phyloP scores from a whole-genome alignment of 2,329 filamentous ascomycete genomes.

The Penicillium psychrosexuale region DNA sequence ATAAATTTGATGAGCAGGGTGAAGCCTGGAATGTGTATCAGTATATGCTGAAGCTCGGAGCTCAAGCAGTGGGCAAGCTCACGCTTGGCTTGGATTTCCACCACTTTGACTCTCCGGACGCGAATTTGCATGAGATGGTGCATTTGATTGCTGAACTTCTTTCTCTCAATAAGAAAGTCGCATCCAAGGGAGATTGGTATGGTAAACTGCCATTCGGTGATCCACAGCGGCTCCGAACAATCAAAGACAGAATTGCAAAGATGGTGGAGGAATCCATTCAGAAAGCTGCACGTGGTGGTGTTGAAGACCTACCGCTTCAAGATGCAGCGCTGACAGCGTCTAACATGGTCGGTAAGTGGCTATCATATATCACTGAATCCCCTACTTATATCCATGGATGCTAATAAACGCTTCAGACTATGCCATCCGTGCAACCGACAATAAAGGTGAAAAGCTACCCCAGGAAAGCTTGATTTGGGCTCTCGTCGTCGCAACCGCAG shows the following conservation, averaged over 20 bases:
- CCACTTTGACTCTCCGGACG: slow-evolving; percentile 45
- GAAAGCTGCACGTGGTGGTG: slow-evolving; percentile 19
- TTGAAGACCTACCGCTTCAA: slow-evolving; percentile 32
- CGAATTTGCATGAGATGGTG: slow-evolving; percentile 53
- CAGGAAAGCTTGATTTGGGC: slow-evolving; percentile 40
- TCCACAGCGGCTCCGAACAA: slow-evolving; percentile 41
- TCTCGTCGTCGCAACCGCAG: slow-evolving; percentile 54
- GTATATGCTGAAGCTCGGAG: slow-evolving; percentile 50
- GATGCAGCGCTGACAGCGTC: slow-evolving; percentile 46
- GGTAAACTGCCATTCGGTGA: slow-evolving; percentile 57
- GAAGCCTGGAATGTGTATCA: slow-evolving; percentile 50
- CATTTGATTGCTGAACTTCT: slow-evolving; percentile 51
- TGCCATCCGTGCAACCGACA: slow-evolving; percentile 52
- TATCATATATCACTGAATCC: slow-evolving; percentile 10
- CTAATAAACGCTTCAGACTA: slow-evolving; percentile 44
- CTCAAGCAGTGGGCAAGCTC: slow-evolving; percentile 46
- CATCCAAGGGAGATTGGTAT: slow-evolving; percentile 57
- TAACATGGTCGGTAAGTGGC: slow-evolving; percentile 44
- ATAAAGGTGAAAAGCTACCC: slow-evolving; percentile 55
- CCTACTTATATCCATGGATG: background rate
- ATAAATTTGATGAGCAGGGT: slow-evolving; percentile 47
- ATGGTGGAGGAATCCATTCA: slow-evolving; percentile 26
- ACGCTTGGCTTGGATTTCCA: slow-evolving; percentile 46
- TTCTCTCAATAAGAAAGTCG: slow-evolving; percentile 58
- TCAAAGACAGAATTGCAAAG: slow-evolving; percentile 17